Percentiles rank a stretch among this genome's conserved stretches.
Evolutionary conservation across 2,329 filamentous ascomycete species (phyloP).

Genomic region (Exophiala oligosperma): DNA sequence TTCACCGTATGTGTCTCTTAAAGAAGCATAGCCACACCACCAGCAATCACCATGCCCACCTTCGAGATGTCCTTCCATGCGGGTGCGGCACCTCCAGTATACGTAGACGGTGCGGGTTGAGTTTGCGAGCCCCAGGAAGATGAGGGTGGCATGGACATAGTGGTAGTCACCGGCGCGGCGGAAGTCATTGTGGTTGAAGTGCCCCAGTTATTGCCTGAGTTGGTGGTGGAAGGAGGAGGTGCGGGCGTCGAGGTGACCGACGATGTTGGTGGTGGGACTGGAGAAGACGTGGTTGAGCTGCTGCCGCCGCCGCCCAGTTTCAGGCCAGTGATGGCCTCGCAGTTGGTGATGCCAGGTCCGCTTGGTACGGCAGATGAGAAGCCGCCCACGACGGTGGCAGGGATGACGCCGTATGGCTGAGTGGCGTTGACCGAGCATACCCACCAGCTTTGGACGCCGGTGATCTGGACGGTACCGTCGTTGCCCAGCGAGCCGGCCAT

Average conservation of each 20-base stretch:
- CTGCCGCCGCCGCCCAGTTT: background rate
- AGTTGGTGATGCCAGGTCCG: background rate
- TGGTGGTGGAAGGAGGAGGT: background rate
- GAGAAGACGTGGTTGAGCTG: background rate
- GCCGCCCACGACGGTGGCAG: constrained; percentile 2
- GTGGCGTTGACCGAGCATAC: constrained; percentile 3
- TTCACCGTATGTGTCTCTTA: no score
- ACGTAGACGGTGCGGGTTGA: background rate
- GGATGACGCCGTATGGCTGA: background rate
- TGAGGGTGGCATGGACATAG: background rate
- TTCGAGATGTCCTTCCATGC: background rate
- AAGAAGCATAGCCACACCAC: background rate
- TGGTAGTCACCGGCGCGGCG: background rate
- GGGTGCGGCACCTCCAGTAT: background rate
- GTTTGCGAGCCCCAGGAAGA: background rate
- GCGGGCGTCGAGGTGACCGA: background rate
- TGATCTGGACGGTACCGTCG: background rate
- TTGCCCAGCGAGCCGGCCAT: background rate
- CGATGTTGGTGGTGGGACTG: background rate
- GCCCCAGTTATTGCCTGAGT: background rate
- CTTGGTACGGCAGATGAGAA: background rate
- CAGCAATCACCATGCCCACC: background rate
- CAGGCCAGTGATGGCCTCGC: background rate
- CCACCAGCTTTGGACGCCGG: constrained; percentile 5
- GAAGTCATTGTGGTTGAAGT: background rate